A percentile compares a stretch with the other conserved stretches of the same genome.
Conservation (phyloP, 2,329 filamentous ascomycete genomes). For the Coleophoma eucalyptorum region DNA sequence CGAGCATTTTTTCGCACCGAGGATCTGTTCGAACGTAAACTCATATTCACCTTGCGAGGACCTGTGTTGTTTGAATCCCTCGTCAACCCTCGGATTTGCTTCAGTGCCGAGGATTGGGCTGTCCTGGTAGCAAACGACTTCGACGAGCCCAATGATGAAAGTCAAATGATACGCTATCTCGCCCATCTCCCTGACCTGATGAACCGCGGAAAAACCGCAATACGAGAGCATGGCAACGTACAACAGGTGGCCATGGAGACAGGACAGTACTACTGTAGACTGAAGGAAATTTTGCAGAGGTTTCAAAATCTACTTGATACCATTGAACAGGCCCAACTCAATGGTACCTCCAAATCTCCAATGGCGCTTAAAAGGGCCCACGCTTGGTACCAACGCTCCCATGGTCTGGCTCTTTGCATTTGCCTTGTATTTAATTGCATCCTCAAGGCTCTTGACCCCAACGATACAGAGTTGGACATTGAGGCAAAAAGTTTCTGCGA, state of each 20-base stretch:
- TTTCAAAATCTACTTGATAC: neutral
- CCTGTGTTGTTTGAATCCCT: constrained; percentile 34
- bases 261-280: neutral
- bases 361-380: neutral
- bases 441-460: constrained; percentile 23
- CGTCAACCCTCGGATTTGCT: constrained; percentile 28
- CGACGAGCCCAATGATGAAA: constrained; percentile 23
- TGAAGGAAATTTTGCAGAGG: neutral
- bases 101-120: constrained; percentile 29
- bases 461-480: constrained; percentile 10
- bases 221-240: neutral
- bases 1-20: constrained; percentile 25
- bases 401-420: constrained; percentile 27
- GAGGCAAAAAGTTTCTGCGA: constrained; percentile 18
- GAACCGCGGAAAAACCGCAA: constrained; percentile 19
- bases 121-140: constrained; percentile 26
- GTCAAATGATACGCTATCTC: constrained; percentile 26
- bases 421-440: constrained; percentile 29
- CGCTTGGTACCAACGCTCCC: constrained; percentile 17
- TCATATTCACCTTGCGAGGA: constrained; percentile 30
- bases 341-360: neutral
- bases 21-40: constrained; percentile 29
- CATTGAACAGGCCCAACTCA: neutral
- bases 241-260: neutral
- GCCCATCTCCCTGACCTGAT: constrained; percentile 27